Evolutionary conservation across 768 basidiomycete genomes (phyloP).

Genomic region (Rickenella mellea): DNA sequence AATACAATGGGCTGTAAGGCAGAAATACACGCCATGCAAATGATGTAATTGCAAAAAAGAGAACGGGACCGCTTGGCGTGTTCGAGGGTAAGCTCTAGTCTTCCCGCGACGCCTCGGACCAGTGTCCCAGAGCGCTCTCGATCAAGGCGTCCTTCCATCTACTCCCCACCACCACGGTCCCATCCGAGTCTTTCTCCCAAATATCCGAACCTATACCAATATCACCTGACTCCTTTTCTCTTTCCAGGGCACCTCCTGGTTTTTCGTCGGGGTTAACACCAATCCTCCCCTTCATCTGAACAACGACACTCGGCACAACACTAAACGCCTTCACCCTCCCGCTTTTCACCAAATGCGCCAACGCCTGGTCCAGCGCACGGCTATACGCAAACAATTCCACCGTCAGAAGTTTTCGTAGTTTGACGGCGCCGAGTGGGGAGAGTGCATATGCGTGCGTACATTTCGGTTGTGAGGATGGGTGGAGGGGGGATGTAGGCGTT

Average conservation of each 20-base stretch:
- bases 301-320: slow-evolving; percentile 55
- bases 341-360: slow-evolving; percentile 55
- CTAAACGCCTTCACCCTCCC: slow-evolving; percentile 50
- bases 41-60: no score
- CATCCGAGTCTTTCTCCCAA: neutral
- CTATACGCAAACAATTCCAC: slow-evolving; percentile 68
- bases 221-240: no score
- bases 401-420: slow-evolving; percentile 48
- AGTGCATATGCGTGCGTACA: slow-evolving; percentile 71
- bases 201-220: no score
- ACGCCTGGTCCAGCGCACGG: slow-evolving; percentile 66
- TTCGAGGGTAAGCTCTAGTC: no score
- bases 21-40: no score
- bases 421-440: slow-evolving; percentile 47
- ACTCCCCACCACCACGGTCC: no score
- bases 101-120: no score
- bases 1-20: no score
- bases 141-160: neutral
- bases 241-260: no score
- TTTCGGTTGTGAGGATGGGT: slow-evolving; percentile 52
- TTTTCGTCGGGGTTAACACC: neutral
- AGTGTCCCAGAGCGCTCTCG: neutral
- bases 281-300: slow-evolving; percentile 43
- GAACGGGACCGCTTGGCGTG: no score
- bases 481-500: slow-evolving; percentile 24